Percentiles rank a stretch among this genome's conserved stretches.
Evolutionary conservation across 169 alveolate genomes (phyloP).

Genomic region (Theileria luwenshuni): DNA sequence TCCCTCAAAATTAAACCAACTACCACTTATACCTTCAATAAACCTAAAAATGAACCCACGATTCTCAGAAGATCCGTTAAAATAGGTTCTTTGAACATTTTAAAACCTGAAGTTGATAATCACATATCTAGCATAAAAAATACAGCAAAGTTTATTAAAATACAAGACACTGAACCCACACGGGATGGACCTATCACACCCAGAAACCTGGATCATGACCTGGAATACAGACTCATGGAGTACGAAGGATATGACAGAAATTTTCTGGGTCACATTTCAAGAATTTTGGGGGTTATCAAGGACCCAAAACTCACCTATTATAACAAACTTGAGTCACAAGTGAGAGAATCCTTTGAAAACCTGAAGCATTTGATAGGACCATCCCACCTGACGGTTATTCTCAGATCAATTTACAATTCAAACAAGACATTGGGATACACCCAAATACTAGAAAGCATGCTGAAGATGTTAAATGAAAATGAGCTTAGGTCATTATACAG

Average conservation of each 20-base stretch:
- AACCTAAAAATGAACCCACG: neutral
- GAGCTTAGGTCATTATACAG: neutral
- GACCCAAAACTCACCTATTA: neutral
- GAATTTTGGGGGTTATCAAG: neutral
- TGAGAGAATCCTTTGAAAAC: neutral
- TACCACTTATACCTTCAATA: neutral
- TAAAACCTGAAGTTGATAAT: too few species aligned
- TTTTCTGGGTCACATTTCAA: neutral
- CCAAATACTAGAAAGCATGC: neutral
- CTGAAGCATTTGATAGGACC: neutral
- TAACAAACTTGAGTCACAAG: constrained; percentile 3
- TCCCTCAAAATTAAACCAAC: neutral
- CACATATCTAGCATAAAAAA: too few species aligned
- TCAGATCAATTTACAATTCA: neutral
- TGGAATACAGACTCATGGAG: constrained; percentile 28
- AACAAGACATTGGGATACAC: neutral
- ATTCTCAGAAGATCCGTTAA: too few species aligned
- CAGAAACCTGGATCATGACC: constrained; percentile 12
- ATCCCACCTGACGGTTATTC: neutral
- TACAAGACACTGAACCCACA: neutral
- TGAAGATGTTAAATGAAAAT: neutral
- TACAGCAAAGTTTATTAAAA: too few species aligned
- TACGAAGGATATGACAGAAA: constrained; percentile 27
- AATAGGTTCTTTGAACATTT: neutral
- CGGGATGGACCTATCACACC: constrained; percentile 1